Percentiles rank a stretch among this genome's conserved stretches.
phyloP scores from a whole-genome alignment of 805 yeast species.

The Brettanomyces nanus region DNA sequence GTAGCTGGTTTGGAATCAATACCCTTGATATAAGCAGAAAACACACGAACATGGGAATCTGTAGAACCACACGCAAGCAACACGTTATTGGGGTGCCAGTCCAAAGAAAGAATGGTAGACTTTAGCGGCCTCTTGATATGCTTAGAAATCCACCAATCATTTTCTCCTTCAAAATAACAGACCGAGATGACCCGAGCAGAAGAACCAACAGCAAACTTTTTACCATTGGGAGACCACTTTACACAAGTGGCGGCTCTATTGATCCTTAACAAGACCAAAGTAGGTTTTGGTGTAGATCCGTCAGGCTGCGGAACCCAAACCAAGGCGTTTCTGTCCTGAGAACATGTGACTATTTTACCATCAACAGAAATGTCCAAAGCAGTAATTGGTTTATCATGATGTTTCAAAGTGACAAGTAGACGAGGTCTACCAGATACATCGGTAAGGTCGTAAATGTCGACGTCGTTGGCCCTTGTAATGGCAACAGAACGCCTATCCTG shows the following conservation, averaged over 20 bases:
- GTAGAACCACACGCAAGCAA: conserved; percentile 86
- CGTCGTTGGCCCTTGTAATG: conserved; percentile 68
- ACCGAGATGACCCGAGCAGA: conserved; percentile 92
- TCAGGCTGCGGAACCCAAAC: conserved; percentile 81
- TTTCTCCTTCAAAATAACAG: conserved; percentile 91
- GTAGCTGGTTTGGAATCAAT: conserved; percentile 77
- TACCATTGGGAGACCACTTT: conserved; percentile 92
- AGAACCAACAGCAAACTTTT: conserved; percentile 94
- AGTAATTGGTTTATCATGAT: conserved; percentile 91
- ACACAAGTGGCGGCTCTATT: conserved; percentile 93
- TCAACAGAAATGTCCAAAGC: conserved; percentile 85
- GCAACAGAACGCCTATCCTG: conserved; percentile 60
- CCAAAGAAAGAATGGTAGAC: conserved; percentile 73
- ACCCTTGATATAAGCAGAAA: conserved; percentile 82
- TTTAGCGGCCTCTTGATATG: conserved; percentile 93
- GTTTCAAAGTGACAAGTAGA: conserved; percentile 58
- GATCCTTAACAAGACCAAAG: conserved; percentile 85
- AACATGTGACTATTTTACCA: conserved; percentile 90
- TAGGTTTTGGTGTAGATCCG: conserved; percentile 58
- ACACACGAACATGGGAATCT: conserved; percentile 86
- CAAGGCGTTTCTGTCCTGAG: conserved; percentile 95
- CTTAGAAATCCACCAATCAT: conserved; percentile 99
- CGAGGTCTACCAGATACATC: conserved; percentile 40
- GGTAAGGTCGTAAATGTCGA: conserved; percentile 62
- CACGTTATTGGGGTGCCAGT: conserved; percentile 93